These are phyloP conservation scores for Pythium monospermum DNA, from an alignment of 352 stramenopile genomes.

Conservation along the genomic window DNA sequence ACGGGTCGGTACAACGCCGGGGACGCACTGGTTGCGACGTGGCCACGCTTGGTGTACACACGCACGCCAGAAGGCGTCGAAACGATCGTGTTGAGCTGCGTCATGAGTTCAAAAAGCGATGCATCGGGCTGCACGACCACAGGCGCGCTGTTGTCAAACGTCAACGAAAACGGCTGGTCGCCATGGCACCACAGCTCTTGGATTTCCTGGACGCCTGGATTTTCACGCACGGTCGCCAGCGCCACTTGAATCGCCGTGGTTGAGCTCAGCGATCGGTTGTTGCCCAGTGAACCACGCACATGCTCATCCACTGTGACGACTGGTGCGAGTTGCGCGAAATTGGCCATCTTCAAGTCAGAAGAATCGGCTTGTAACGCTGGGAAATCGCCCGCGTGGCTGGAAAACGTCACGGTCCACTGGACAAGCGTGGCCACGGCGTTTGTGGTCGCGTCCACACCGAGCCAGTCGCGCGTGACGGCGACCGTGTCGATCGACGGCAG, in stretches of 20 bases:
- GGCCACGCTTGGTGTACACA: constrained; percentile 32
- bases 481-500: constrained; percentile 80
- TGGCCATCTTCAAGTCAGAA: constrained; percentile 29
- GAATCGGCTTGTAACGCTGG: constrained; percentile 41
- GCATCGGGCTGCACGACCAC: constrained; percentile 31
- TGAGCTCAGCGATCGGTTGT: constrained; percentile 55
- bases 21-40: constrained; percentile 11
- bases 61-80: constrained; percentile 28
- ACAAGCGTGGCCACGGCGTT: constrained; percentile 32
- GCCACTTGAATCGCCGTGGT: constrained; percentile 51
- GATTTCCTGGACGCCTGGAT: constrained; percentile 65
- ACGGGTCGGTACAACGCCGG: constrained; percentile 40
- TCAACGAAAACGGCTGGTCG: constrained; percentile 38
- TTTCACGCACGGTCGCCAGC: constrained; percentile 42
- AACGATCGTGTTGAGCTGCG: constrained; percentile 48
- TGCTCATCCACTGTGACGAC: constrained; percentile 52
- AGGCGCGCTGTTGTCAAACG: constrained; percentile 22
- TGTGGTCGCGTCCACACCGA: constrained; percentile 47
- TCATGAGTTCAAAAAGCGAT: constrained; percentile 45
- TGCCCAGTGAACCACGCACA: constrained; percentile 47
- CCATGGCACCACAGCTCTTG: constrained; percentile 62
- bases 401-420: constrained; percentile 77
- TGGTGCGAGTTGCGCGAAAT: constrained; percentile 47
- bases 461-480: constrained; percentile 66
- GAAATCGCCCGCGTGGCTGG: constrained; percentile 43